Conservation (phyloP, 129 eudicot genomes). For the Daucus carota region DH1_v3.0 NC_030382.2:31139001-31139500, state of each 20-base stretch:
- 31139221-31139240: background rate
- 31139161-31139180: background rate
- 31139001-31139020: conserved; percentile 66
- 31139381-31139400: background rate
- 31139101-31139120: background rate
- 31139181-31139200: background rate
- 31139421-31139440: background rate
- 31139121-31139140: too few species aligned
- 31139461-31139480: too few species aligned
- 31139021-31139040: background rate
- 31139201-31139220: background rate
- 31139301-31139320: background rate
- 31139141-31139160: background rate
- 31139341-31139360: background rate
- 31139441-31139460: background rate
- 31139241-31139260: background rate
- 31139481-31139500: background rate
- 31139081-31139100: background rate
- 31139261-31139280: background rate
- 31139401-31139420: background rate
- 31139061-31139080: background rate
- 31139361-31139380: background rate
- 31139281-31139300: background rate
- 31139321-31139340: background rate
- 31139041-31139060: background rate